Conservation (phyloP, 1,284 basidiomycete genomes). For the Cutaneotrichosporon curvatum region DNA sequence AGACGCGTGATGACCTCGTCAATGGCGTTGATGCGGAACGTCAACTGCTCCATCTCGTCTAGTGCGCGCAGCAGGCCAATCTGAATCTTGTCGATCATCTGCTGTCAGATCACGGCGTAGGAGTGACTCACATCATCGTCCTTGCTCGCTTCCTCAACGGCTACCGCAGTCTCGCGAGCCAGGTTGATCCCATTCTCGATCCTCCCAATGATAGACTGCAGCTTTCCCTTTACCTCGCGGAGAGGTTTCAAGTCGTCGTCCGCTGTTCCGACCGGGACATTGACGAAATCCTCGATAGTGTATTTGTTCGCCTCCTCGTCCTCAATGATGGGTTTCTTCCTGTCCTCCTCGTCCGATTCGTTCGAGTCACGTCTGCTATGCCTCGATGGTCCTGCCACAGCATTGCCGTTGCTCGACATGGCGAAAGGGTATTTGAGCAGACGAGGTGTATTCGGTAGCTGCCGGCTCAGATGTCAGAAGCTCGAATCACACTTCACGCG, state of each 20-base stretch:
- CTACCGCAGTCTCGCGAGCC: constrained; percentile 14
- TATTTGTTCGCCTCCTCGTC: constrained; percentile 13
- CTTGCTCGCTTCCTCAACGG: constrained; percentile 22
- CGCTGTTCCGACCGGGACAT: constrained; percentile 10
- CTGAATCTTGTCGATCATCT: constrained; percentile 8
- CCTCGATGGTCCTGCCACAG: background rate
- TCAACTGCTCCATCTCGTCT: constrained; percentile 8
- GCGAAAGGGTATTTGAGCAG: background rate
- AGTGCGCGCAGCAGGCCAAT: constrained; percentile 3
- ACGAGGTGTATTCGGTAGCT: background rate
- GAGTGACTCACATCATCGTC: constrained; percentile 23
- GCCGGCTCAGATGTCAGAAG: too few relatives aligned
- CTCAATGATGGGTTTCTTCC: constrained; percentile 18
- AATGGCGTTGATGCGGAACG: constrained; percentile 47
- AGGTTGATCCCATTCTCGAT: constrained; percentile 19
- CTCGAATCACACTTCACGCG: too few relatives aligned
- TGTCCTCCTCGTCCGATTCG: constrained; percentile 4
- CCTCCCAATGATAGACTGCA: constrained; percentile 11
- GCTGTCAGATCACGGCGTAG: background rate
- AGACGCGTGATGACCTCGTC: constrained; percentile 55
- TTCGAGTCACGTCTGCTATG: background rate
- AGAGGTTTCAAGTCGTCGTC: constrained; percentile 1
- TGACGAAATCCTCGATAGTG: constrained; percentile 25
- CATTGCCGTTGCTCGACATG: background rate
- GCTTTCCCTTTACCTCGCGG: constrained; percentile 8